These are phyloP conservation scores for Chlorella variabilis DNA, from an alignment of 163 green algal genomes.

Conservation along the genomic window DNA sequence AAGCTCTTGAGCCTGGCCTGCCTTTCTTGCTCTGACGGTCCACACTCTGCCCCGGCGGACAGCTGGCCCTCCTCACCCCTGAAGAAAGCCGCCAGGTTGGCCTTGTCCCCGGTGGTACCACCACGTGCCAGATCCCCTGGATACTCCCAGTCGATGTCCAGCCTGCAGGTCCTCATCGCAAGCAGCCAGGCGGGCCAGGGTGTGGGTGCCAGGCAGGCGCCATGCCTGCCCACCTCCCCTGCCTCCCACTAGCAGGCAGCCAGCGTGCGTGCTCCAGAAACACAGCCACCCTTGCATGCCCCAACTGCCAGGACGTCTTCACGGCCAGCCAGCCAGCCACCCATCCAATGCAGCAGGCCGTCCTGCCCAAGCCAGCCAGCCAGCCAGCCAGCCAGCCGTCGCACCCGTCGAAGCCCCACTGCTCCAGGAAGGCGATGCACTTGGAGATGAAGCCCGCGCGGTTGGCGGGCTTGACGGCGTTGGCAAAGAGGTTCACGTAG, in stretches of 20 bases:
- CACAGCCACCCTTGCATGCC: too few relatives aligned
- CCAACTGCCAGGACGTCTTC: too few relatives aligned
- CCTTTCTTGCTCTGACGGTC: too few relatives aligned
- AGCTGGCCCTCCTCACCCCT: background rate
- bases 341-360: too few relatives aligned
- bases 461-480: constrained; percentile 18
- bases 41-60: too few relatives aligned
- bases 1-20: too few relatives aligned
- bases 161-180: constrained; percentile 8
- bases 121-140: constrained; percentile 3
- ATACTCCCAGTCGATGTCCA: constrained; percentile 39
- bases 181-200: background rate
- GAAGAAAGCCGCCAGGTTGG: constrained; percentile 16
- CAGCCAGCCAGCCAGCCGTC: background rate
- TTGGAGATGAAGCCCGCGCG: constrained; percentile 26
- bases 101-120: constrained; percentile 15
- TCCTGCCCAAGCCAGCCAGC: too few relatives aligned
- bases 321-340: too few relatives aligned
- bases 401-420: constrained; percentile 41
- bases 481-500: constrained; percentile 29
- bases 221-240: too few relatives aligned
- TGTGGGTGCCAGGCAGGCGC: background rate
- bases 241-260: too few relatives aligned
- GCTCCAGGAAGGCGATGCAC: constrained; percentile 13
- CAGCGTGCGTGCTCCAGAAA: too few relatives aligned